Conservation (phyloP, 148 eudicot genomes). For the Agrostemma githago region DNA sequence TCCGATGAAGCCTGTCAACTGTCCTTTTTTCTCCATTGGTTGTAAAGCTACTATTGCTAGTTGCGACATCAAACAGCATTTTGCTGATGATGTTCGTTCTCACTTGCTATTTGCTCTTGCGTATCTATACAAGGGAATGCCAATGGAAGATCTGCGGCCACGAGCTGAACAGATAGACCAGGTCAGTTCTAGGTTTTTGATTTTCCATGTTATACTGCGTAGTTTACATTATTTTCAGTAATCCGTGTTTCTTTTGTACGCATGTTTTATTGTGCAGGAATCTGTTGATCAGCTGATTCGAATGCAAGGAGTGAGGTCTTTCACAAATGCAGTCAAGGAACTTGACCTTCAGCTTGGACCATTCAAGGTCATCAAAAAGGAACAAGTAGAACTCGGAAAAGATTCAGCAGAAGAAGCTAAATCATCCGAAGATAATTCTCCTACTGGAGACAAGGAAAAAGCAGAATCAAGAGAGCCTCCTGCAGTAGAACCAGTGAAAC, state of each 20-base stretch:
- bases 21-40: conserved; percentile 79
- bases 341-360: conserved; percentile 66
- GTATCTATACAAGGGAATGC: conserved; percentile 55
- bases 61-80: conserved; percentile 55
- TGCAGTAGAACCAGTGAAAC: neutral
- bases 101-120: conserved; percentile 61
- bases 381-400: conserved; percentile 9
- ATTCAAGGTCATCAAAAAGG: conserved; percentile 26
- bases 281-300: conserved; percentile 43
- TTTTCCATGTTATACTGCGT: no score
- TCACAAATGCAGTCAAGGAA: conserved; percentile 49
- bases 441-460: neutral
- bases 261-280: conserved; percentile 35
- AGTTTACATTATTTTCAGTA: neutral
- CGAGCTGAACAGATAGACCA: conserved; percentile 52
- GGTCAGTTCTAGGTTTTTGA: conserved; percentile 33
- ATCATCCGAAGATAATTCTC: neutral
- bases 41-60: conserved; percentile 63
- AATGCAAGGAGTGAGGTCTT: conserved; percentile 68
- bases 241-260: neutral
- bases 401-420: conserved; percentile 1
- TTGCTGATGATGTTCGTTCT: conserved; percentile 40
- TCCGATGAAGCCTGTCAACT: conserved; percentile 83
- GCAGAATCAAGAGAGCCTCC: conserved; percentile 9
- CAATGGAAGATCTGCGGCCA: conserved; percentile 42